A percentile compares a stretch with the other conserved stretches of the same genome.
Evolutionary conservation across 768 basidiomycete species (phyloP).

Genomic region (Auricularia sp.): DNA sequence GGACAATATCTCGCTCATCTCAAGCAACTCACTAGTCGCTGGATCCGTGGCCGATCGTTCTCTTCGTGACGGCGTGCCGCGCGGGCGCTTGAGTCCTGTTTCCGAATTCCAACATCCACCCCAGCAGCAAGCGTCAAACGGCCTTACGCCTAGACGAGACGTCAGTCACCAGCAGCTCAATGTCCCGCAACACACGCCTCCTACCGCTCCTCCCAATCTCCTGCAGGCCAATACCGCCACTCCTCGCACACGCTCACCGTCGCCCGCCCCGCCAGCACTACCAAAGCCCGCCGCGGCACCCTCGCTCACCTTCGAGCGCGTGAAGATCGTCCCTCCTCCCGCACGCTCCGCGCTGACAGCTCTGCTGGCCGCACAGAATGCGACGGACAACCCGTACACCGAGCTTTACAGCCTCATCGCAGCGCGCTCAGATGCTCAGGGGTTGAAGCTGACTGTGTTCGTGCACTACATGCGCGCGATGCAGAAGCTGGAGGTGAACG

Average conservation of each 20-base stretch:
- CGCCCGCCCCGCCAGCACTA: slow-evolving; percentile 1
- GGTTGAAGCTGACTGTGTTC: slow-evolving; percentile 61
- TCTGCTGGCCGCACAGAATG: slow-evolving; percentile 59
- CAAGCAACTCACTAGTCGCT: slow-evolving; percentile 38
- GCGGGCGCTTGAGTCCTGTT: slow-evolving; percentile 47
- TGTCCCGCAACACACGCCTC: background rate
- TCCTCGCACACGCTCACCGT: background rate
- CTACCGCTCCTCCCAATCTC: background rate
- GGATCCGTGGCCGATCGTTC: slow-evolving; percentile 34
- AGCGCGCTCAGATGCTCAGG: slow-evolving; percentile 51
- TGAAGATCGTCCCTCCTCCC: background rate
- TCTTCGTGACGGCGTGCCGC: slow-evolving; percentile 26
- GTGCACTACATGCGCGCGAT: slow-evolving; percentile 70
- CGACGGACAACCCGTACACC: slow-evolving; percentile 74
- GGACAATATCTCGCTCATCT: slow-evolving; percentile 36
- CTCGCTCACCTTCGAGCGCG: background rate
- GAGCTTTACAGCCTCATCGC: slow-evolving; percentile 81
- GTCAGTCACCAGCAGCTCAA: background rate
- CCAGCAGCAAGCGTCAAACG: background rate
- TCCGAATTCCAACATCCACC: slow-evolving; percentile 29
- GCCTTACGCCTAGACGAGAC: background rate
- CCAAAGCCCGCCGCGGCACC: slow-evolving; percentile 1
- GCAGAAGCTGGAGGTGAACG: slow-evolving; percentile 57
- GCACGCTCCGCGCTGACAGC: slow-evolving; percentile 56
- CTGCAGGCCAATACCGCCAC: background rate